These are phyloP conservation scores for Crithidia bombi DNA, from an alignment of 208 protist species.

Conservation along the genomic window DNA sequence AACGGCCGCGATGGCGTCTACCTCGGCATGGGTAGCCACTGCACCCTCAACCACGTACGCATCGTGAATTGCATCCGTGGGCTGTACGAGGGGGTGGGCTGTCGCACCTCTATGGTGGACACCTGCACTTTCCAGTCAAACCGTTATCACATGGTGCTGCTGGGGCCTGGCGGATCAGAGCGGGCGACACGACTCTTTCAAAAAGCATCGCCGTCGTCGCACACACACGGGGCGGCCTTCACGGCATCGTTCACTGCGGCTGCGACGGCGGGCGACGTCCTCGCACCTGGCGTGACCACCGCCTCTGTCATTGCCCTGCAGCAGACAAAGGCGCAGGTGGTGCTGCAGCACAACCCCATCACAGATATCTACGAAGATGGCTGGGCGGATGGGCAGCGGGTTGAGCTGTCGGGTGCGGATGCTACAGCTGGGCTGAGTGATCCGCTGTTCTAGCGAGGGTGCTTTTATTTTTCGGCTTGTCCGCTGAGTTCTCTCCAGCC, in stretches of 20 bases:
- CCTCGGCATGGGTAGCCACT: constrained; percentile 50
- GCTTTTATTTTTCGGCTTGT: too few relatives aligned
- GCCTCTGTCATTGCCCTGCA: constrained; percentile 27
- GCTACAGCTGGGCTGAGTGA: constrained; percentile 61
- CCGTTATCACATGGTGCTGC: constrained; percentile 62
- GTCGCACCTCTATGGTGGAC: constrained; percentile 26
- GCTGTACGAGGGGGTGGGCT: constrained; percentile 70
- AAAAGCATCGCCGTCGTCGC: not conserved
- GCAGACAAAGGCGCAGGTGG: constrained; percentile 47
- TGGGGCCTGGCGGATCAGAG: constrained; percentile 39
- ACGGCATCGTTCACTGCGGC: constrained; percentile 6
- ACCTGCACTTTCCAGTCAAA: constrained; percentile 51
- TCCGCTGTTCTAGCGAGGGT: constrained; percentile 56
- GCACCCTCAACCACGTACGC: constrained; percentile 31
- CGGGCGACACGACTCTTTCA: constrained; percentile 16
- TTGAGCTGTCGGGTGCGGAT: constrained; percentile 36
- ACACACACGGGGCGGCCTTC: not conserved
- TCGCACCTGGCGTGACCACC: constrained; percentile 19
- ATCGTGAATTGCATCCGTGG: constrained; percentile 66
- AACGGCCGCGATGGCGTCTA: constrained; percentile 74
- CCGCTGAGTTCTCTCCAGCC: too few relatives aligned
- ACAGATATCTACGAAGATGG: constrained; percentile 53
- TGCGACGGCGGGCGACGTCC: constrained; percentile 22
- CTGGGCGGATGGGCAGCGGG: constrained; percentile 40
- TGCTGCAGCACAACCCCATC: constrained; percentile 69